A percentile compares a stretch with the other conserved stretches of the same genome.
These are phyloP conservation scores for Globisporangium lucens DNA, from an alignment of 352 stramenopile genomes.

Conservation along the genomic window DNA sequence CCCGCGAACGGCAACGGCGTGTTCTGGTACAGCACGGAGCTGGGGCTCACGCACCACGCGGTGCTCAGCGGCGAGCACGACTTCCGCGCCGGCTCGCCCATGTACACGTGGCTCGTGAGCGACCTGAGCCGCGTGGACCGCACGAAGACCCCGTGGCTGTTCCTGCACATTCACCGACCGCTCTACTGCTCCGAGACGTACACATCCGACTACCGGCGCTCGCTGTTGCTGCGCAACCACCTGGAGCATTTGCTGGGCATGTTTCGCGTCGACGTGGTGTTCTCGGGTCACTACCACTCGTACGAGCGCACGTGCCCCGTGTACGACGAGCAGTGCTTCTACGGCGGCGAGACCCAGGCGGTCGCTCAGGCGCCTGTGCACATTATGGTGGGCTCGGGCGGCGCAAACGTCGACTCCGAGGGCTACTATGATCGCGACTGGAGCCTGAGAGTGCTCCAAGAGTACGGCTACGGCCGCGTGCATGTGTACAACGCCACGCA, in stretches of 20 bases:
- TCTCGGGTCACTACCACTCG: constrained; percentile 55
- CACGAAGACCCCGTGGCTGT: constrained; percentile 52
- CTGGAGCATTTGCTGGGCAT: constrained; percentile 45
- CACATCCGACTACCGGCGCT: constrained; percentile 35
- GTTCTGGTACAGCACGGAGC: constrained; percentile 65
- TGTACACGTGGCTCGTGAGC: constrained; percentile 50
- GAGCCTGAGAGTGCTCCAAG: constrained; percentile 11
- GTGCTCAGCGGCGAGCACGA: constrained; percentile 59
- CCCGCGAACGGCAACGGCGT: constrained; percentile 48
- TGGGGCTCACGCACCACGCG: constrained; percentile 46
- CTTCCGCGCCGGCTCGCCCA: constrained; percentile 34
- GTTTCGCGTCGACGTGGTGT: constrained; percentile 58
- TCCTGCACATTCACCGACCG: constrained; percentile 57
- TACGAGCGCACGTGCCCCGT: constrained; percentile 65
- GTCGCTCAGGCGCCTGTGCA: constrained; percentile 48
- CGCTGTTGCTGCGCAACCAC: constrained; percentile 35
- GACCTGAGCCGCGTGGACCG: constrained; percentile 53
- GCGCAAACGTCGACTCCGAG: constrained; percentile 31
- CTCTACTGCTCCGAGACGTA: constrained; percentile 55
- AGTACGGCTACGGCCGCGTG: constrained; percentile 42
- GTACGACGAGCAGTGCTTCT: constrained; percentile 40
- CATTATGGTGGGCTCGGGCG: constrained; percentile 50
- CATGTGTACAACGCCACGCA: constrained; percentile 59
- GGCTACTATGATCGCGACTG: constrained; percentile 29
- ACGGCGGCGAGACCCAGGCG: constrained; percentile 11